Evolutionary conservation across 768 basidiomycete species (phyloP), one percentile per base, ranked within the genome.

Genomic region (Tylopilus sp.): DNA sequence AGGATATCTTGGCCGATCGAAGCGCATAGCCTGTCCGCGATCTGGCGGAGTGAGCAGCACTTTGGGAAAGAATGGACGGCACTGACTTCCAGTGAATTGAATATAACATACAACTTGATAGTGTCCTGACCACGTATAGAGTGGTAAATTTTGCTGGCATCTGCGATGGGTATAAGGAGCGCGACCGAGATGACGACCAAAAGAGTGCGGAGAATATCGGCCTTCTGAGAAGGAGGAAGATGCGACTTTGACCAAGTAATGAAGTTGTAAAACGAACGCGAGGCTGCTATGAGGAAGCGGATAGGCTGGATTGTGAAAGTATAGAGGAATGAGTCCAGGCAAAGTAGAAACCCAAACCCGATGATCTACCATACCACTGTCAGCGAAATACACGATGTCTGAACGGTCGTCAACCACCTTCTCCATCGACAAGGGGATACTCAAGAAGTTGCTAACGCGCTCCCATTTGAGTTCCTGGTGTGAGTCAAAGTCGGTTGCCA

Each of bases 71-170:
- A 34, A 37, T 5, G 12, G 42, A 58, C n/a, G 21, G 25, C 48
- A 67, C 84, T 52, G 70, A 96, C 96, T 81, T 99, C 97, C 8
- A 99, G 78, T 12, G 94, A 95, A 69, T 98, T 98, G 74, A 98
- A 99, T 46, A 99, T 96, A 54, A 99, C 97, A 74, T 98, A 98
- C 45, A 99, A 72, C 74, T 98, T 99, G 74, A 99, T 96, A 3
- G 93, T 97, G 61, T 99, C 97, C 71, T 98, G 97, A 0, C 95
- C 96, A 21, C 97, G 85, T 50, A 99, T 98, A 16, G 87, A 88
- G 64, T 99, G 97, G 63, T 99, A 99, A 60, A 99, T 96, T 75
- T 95, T 94, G 71, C 93, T 96, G 11, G 93, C 89, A 65, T 99
- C 96, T 8, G 95, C 94, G 36, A 94, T 78, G 2, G 89, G 86